phyloP scores from a whole-genome alignment of 345 rosid species.

The Euphorbia lathyris region DNA sequence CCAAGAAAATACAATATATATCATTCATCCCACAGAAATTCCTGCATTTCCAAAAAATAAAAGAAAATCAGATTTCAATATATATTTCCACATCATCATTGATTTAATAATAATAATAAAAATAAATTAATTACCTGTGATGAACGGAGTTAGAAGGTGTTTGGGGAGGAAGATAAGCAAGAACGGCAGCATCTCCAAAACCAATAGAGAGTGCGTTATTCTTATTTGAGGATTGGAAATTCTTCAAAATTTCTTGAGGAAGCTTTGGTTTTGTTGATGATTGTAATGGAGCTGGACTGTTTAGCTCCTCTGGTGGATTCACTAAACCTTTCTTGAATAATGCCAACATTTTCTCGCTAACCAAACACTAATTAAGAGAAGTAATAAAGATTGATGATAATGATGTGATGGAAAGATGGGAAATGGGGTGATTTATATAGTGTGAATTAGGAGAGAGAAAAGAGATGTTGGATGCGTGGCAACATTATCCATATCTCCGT shows the following conservation, averaged over 20 bases:
- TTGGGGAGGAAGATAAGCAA: slow-evolving; percentile 53
- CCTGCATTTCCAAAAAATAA: slow-evolving; percentile 31
- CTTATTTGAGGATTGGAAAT: slow-evolving; percentile 54
- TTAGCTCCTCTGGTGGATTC: slow-evolving; percentile 87
- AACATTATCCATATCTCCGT: slow-evolving; percentile 33
- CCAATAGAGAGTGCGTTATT: slow-evolving; percentile 55
- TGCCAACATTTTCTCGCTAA: slow-evolving; percentile 63
- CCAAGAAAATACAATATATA: slow-evolving; percentile 70
- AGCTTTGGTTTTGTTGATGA: slow-evolving; percentile 48
- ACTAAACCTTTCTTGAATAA: slow-evolving; percentile 73
- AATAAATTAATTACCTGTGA: slow-evolving; percentile 78
- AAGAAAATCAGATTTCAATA: too few relatives aligned
- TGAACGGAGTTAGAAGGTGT: slow-evolving; percentile 24
- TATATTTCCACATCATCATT: too few relatives aligned
- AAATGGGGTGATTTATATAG: slow-evolving; percentile 8
- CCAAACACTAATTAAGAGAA: neutral
- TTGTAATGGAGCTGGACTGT: slow-evolving; percentile 68
- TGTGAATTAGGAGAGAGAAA: neutral
- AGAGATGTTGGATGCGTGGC: slow-evolving; percentile 24
- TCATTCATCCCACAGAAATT: slow-evolving; percentile 79
- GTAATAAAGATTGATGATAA: too few relatives aligned
- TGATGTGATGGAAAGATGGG: too few relatives aligned
- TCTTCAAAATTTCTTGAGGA: slow-evolving; percentile 61
- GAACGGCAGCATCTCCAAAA: slow-evolving; percentile 66
- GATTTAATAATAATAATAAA: too few relatives aligned